Conservation (phyloP, 2,329 filamentous ascomycete species). For the Sporothrix inflata region DNA sequence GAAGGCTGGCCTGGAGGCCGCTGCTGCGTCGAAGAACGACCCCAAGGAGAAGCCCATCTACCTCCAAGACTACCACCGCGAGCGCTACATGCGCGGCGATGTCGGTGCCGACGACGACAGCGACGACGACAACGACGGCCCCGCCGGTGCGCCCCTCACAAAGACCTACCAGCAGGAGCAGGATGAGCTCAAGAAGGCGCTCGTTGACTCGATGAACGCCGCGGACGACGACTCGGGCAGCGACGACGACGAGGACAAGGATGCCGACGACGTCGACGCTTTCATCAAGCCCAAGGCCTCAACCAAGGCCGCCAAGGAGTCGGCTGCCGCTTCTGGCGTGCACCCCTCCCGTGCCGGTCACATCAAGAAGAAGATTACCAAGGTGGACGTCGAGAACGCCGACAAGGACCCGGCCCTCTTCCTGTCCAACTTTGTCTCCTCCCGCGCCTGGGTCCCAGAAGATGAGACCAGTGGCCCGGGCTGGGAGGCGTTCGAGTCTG, state of each 20-base stretch:
- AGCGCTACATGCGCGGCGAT: constrained; percentile 79
- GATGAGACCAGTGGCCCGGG: constrained; percentile 53
- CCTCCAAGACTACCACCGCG: constrained; percentile 84
- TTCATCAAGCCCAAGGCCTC: constrained; percentile 75
- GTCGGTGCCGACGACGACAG: constrained; percentile 63
- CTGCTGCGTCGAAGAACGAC: constrained; percentile 49
- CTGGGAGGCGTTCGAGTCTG: constrained; percentile 86
- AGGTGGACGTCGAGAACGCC: constrained; percentile 72
- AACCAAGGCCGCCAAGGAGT: constrained; percentile 39
- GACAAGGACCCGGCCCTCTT: constrained; percentile 87
- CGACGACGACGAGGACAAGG: constrained; percentile 55
- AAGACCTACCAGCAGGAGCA: constrained; percentile 88
- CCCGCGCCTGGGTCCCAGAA: constrained; percentile 81
- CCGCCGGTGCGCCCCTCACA: constrained; percentile 26
- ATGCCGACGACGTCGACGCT: constrained; percentile 68
- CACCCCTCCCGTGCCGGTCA: constrained; percentile 59
- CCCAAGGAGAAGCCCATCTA: constrained; percentile 81
- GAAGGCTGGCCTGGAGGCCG: constrained; percentile 37
- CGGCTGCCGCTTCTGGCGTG: constrained; percentile 49
- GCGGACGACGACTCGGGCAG: constrained; percentile 61
- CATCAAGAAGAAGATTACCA: constrained; percentile 51
- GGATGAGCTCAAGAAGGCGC: constrained; percentile 74
- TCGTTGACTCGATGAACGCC: constrained; percentile 80
- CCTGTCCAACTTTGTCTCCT: constrained; percentile 92
- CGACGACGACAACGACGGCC: constrained; percentile 47